Base-by-base conservation (phyloP, 768 basidiomycete species). In the Dictyophora rubrovolvata region DNA sequence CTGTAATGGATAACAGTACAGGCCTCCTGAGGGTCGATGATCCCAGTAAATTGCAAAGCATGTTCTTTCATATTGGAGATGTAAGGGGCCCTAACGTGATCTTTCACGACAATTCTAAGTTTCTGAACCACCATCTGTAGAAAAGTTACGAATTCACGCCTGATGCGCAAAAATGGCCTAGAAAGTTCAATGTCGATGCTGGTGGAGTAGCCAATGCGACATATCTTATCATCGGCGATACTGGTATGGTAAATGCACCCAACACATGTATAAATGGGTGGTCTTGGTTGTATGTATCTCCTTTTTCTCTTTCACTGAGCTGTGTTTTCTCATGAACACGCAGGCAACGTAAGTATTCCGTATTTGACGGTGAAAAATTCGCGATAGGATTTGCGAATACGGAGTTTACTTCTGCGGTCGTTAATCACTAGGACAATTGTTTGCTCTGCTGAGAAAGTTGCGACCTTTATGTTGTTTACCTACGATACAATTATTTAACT, bases 381-480 rank as follows among this genome's bases (percentile, higher is more conserved):
- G 71, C 57, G 9, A 66, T 77, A 16, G 78, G 77, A 12, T 69
- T 79, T 53, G 78, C 77, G 1, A 66, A 48, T 46, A 76, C 77
- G 0, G 66, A 67, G 59, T 69, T 73, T 60, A 79, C 77, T n/a
- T 59, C 58, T 35, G 65, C 70, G 7, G 7, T 28, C 28, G 4
- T 28, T 28, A 28, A 28, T 28, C 4, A 7, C 7, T 28, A 28
- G 28, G 28, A 2, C 28, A 7, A 28, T 28, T 28, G 28, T 28
- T 28, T 28, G 28, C 28, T 28, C 28, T 28, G 28, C 7, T 28
- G 28, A 28, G 28, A 28, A 28, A n/a, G n/a, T n/a, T n/a, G n/a
- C n/a, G n/a, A n/a, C n/a, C n/a, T n/a, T n/a, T n/a, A n/a, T n/a
- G n/a, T n/a, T n/a, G n/a, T n/a, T n/a, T n/a, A n/a, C n/a, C n/a